Conservation (phyloP, 106 monocot species). For the Vanilla planifolia region DNA sequence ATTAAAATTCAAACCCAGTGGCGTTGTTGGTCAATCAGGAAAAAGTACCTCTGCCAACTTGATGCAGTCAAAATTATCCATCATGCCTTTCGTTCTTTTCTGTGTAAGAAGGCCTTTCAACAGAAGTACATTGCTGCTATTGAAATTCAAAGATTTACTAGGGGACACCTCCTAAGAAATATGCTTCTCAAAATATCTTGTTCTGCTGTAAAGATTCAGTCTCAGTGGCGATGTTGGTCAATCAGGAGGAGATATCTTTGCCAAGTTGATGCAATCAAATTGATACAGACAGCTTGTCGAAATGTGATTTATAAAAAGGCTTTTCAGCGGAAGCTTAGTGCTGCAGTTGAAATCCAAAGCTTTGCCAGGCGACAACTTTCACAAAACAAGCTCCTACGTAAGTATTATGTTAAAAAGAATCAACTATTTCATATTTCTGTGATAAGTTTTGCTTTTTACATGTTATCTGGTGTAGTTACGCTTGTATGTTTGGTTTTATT, state of each 20-base stretch:
- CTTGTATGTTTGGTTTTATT: neutral
- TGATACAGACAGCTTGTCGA: constrained; percentile 28
- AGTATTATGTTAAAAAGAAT: neutral
- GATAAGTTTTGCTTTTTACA: neutral
- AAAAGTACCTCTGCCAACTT: constrained; percentile 12
- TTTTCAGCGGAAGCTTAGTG: constrained; percentile 13
- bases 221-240: constrained; percentile 39
- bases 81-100: constrained; percentile 5
- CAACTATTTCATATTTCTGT: neutral
- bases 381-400: constrained; percentile 35
- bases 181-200: too few relatives aligned
- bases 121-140: constrained; percentile 15
- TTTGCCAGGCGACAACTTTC: constrained; percentile 26
- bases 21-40: constrained; percentile 33
- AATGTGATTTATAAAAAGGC: constrained; percentile 5
- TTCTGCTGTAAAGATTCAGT: constrained; percentile 41
- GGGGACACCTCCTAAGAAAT: constrained; percentile 30
- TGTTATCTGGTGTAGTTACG: neutral
- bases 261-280: constrained; percentile 19
- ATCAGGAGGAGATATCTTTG: constrained; percentile 11
- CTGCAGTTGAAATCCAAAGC: constrained; percentile 38
- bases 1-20: constrained; percentile 40
- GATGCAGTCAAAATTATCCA: constrained; percentile 29
- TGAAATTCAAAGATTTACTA: constrained; percentile 32
- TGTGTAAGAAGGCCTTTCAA: constrained; percentile 17